phyloP scores from a whole-genome alignment of 2,329 filamentous ascomycete species.

The Tetracladium maxilliforme region DNA sequence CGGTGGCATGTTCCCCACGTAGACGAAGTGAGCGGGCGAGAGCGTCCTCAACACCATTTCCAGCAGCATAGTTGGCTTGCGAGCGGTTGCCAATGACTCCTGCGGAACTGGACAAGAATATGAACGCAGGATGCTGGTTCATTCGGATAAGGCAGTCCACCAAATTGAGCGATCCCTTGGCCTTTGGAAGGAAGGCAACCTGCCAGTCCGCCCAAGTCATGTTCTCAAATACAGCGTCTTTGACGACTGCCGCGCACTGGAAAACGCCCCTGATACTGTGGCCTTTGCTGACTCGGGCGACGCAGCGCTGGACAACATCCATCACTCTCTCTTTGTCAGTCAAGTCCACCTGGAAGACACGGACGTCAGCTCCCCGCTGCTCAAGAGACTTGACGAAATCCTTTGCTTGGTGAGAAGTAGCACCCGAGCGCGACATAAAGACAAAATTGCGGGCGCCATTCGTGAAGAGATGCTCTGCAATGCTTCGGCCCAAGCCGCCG shows the following conservation, averaged over 20 bases:
- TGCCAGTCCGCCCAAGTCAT: slow-evolving; percentile 23
- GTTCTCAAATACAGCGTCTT: slow-evolving; percentile 20
- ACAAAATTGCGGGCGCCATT: slow-evolving; percentile 15
- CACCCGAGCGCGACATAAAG: slow-evolving; percentile 14
- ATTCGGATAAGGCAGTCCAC: too few relatives aligned
- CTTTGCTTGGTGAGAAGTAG: neutral
- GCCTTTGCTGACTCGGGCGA: too few relatives aligned
- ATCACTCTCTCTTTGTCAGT: too few relatives aligned
- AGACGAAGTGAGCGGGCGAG: too few relatives aligned
- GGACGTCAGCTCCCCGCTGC: slow-evolving; percentile 21
- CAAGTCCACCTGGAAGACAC: too few relatives aligned
- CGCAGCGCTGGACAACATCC: too few relatives aligned
- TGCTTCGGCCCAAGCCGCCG: slow-evolving; percentile 14
- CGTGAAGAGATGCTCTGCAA: slow-evolving; percentile 13
- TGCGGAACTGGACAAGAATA: slow-evolving; percentile 21
- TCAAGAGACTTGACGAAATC: slow-evolving; percentile 17
- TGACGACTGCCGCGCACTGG: too few relatives aligned
- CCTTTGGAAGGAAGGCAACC: slow-evolving; percentile 21
- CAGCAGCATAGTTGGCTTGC: slow-evolving; percentile 22
- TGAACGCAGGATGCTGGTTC: slow-evolving; percentile 23
- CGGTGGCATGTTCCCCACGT: slow-evolving; percentile 21
- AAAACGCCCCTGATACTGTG: slow-evolving; percentile 24
- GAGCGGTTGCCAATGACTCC: slow-evolving; percentile 19
- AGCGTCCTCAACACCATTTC: slow-evolving; percentile 14
- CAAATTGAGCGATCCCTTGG: too few relatives aligned